A percentile compares a stretch with the other conserved stretches of the same genome.
Conservation (phyloP, 208 protist genomes). For the Acanthamoeba healyi region DNA sequence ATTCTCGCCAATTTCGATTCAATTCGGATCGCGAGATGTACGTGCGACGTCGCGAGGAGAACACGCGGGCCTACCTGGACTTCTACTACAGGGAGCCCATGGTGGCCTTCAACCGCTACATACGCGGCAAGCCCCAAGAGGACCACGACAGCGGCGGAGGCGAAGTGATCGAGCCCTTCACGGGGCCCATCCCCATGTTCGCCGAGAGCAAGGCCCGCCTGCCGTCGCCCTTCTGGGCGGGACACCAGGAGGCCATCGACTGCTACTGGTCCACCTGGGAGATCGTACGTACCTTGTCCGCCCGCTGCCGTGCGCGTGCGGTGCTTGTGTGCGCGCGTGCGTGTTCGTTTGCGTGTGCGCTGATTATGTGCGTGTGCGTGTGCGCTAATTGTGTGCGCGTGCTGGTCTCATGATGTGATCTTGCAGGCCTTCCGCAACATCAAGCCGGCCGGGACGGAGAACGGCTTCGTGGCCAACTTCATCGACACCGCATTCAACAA, state of each 20-base stretch:
- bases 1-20: neutral
- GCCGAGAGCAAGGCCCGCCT: neutral
- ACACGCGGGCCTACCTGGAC: slow-evolving; percentile 62
- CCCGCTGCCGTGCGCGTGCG: too few species aligned
- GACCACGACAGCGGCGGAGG: neutral
- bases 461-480: slow-evolving; percentile 65
- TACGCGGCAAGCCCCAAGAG: neutral
- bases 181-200: slow-evolving; percentile 5
- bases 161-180: neutral
- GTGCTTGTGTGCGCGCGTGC: too few species aligned
- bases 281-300: slow-evolving; percentile 29
- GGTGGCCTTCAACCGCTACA: slow-evolving; percentile 56
- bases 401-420: too few species aligned
- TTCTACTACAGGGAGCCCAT: slow-evolving; percentile 71
- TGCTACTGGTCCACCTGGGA: slow-evolving; percentile 55
- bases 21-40: slow-evolving; percentile 49
- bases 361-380: too few species aligned
- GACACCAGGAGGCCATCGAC: slow-evolving; percentile 57
- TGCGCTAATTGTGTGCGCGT: neutral
- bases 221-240: slow-evolving; percentile 32
- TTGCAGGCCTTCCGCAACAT: slow-evolving; percentile 62
- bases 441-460: slow-evolving; percentile 5
- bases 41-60: slow-evolving; percentile 2
- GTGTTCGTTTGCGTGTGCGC: too few species aligned
- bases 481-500: slow-evolving; percentile 66